These are phyloP conservation scores for Cryphonectria parasitica DNA, from an alignment of 2,329 filamentous ascomycete species.

Conservation along the genomic window DNA sequence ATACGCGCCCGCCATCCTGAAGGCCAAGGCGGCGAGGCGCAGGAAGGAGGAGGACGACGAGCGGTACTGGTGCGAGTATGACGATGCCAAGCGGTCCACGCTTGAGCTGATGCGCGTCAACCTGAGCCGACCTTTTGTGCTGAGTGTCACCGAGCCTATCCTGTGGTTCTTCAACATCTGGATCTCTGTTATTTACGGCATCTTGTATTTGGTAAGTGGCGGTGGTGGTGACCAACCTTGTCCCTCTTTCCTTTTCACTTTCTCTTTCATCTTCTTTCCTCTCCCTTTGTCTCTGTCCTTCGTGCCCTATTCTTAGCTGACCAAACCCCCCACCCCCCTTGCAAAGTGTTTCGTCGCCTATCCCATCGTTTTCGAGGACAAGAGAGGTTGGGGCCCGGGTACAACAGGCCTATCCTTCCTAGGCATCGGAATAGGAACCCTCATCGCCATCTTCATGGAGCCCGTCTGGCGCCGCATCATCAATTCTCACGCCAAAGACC, in stretches of 20 bases:
- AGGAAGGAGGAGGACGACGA: conserved; percentile 72
- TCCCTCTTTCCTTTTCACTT: background rate
- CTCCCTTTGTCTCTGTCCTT: background rate
- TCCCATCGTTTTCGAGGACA: conserved; percentile 76
- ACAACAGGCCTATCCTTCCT: conserved; percentile 77
- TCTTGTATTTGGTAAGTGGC: conserved; percentile 52
- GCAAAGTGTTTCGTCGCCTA: conserved; percentile 79
- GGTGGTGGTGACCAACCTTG: background rate
- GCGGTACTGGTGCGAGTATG: conserved; percentile 80
- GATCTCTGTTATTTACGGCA: conserved; percentile 84
- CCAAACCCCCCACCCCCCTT: too few relatives aligned
- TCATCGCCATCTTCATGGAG: conserved; percentile 65
- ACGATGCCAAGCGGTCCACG: conserved; percentile 66
- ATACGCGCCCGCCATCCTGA: conserved; percentile 73
- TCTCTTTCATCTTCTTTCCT: background rate
- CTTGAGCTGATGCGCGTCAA: conserved; percentile 72
- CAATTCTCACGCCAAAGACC: conserved; percentile 74
- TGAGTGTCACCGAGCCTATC: conserved; percentile 83
- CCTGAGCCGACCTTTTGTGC: conserved; percentile 74
- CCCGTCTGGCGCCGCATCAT: conserved; percentile 78
- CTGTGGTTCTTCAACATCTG: conserved; percentile 70
- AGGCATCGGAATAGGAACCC: conserved; percentile 68
- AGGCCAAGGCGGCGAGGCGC: conserved; percentile 64
- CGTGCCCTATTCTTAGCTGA: background rate
- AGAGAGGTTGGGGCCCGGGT: conserved; percentile 77